Evolutionary conservation across 2,329 filamentous ascomycete genomes (phyloP).

Genomic region (Endocalyx cinctus): DNA sequence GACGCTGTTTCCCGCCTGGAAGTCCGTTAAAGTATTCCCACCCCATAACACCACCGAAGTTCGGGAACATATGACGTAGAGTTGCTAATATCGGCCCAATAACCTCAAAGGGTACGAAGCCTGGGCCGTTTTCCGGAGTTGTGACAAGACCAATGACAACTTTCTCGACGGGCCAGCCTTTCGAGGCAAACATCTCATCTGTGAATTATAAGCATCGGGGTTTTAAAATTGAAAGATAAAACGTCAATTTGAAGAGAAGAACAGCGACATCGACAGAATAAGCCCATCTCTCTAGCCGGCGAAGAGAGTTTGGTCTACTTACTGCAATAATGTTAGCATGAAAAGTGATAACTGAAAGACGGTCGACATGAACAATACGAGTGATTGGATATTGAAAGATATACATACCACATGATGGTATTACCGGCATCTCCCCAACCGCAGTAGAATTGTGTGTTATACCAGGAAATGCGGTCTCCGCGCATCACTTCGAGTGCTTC

Average conservation of each 20-base stretch:
- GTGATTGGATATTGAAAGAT: too few relatives aligned
- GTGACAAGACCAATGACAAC: slow-evolving; percentile 73
- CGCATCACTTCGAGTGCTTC: slow-evolving; percentile 61
- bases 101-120: slow-evolving; percentile 55
- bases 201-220: too few relatives aligned
- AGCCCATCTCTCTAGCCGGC: too few relatives aligned
- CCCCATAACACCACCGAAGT: slow-evolving; percentile 76
- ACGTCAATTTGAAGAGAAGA: too few relatives aligned
- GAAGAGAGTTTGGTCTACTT: too few relatives aligned
- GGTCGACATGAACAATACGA: too few relatives aligned
- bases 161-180: slow-evolving; percentile 63
- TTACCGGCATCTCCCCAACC: slow-evolving; percentile 68
- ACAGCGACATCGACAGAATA: too few relatives aligned
- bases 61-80: slow-evolving; percentile 53
- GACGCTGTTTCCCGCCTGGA: slow-evolving; percentile 52
- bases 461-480: slow-evolving; percentile 66
- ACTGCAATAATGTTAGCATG: too few relatives aligned
- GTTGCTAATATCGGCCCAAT: slow-evolving; percentile 53
- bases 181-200: slow-evolving; percentile 39
- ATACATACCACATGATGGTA: slow-evolving; percentile 41
- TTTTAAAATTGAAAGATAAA: too few relatives aligned
- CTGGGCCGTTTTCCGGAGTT: slow-evolving; percentile 65
- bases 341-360: too few relatives aligned
- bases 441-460: slow-evolving; percentile 82
- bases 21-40: slow-evolving; percentile 81